phyloP scores from a whole-genome alignment of 768 basidiomycete species.

The Auricularia heimuer region DNA sequence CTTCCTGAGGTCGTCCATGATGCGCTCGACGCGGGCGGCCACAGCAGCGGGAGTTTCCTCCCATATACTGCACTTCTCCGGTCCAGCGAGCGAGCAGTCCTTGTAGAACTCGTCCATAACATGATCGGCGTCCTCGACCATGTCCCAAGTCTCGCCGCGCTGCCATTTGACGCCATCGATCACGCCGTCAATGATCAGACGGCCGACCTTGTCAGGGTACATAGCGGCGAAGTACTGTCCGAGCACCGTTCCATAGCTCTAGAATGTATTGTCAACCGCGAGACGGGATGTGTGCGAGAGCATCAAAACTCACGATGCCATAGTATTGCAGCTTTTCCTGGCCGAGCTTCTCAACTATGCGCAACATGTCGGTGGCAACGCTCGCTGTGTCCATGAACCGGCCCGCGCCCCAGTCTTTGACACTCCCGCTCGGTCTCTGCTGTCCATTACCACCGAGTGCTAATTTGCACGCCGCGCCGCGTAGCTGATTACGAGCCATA shows the following conservation, averaged over 20 bases:
- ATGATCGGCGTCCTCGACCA: background rate
- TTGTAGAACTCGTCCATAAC: background rate
- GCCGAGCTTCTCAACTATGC: conserved; percentile 3
- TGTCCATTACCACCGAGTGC: background rate
- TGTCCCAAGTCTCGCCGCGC: background rate
- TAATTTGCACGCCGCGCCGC: background rate
- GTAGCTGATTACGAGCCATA: background rate
- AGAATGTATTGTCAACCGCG: background rate
- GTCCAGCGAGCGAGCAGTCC: background rate
- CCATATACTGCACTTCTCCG: background rate
- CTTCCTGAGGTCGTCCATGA: background rate
- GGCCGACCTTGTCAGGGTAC: conserved; percentile 6
- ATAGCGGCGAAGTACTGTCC: conserved; percentile 4
- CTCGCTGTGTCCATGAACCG: conserved; percentile 1
- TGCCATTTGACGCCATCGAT: background rate
- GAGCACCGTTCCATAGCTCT: conserved; percentile 4
- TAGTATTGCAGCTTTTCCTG: conserved; percentile 12
- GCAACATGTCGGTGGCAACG: conserved; percentile 3
- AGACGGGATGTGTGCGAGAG: background rate
- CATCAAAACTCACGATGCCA: conserved; percentile 5
- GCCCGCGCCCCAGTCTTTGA: background rate
- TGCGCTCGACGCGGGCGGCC: background rate
- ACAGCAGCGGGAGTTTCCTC: background rate
- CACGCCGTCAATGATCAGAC: conserved; percentile 3
- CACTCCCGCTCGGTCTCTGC: background rate